phyloP scores from a whole-genome alignment of 2,329 filamentous ascomycete species.

The Neonectria faginata region DNA sequence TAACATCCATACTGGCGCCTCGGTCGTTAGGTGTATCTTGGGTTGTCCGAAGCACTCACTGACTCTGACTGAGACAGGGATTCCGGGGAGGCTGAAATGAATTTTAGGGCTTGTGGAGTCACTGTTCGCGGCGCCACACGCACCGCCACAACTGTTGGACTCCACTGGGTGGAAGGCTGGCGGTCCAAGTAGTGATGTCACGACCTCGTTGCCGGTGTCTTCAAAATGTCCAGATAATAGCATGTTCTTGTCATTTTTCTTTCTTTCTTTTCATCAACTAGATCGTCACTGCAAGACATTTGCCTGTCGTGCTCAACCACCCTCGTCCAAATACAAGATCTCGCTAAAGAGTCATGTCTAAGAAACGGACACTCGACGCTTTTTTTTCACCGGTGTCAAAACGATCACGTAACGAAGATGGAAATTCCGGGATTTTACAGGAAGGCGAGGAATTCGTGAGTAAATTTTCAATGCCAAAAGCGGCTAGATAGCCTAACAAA shows the following conservation, averaged over 20 bases:
- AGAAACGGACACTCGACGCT: conserved; percentile 70
- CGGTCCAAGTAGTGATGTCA: conserved; percentile 37
- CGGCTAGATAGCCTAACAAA: conserved; percentile 4
- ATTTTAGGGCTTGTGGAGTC: conserved; percentile 42
- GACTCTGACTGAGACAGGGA: conserved; percentile 32
- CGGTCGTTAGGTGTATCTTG: conserved; percentile 38
- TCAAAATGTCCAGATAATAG: background rate
- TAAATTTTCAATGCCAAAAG: too few species aligned
- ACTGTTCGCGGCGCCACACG: conserved; percentile 33
- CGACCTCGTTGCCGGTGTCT: conserved; percentile 14
- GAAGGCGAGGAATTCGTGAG: background rate
- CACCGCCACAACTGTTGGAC: conserved; percentile 37
- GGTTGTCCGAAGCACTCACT: conserved; percentile 39
- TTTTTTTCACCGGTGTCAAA: conserved; percentile 66
- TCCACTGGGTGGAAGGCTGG: conserved; percentile 5
- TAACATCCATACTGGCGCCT: conserved; percentile 50
- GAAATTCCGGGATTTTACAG: background rate
- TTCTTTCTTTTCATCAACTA: background rate
- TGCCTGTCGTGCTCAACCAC: background rate
- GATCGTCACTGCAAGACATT: background rate
- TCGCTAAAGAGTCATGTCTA: conserved; percentile 36
- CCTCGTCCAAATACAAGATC: background rate
- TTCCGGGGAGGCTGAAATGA: conserved; percentile 28
- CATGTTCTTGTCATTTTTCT: background rate
- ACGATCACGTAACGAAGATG: conserved; percentile 34